Evolutionary conservation across 192 early-diverging fungal genomes (phyloP), one percentile per base, ranked within the genome.

Genomic region (Backusella luteola): DNA sequence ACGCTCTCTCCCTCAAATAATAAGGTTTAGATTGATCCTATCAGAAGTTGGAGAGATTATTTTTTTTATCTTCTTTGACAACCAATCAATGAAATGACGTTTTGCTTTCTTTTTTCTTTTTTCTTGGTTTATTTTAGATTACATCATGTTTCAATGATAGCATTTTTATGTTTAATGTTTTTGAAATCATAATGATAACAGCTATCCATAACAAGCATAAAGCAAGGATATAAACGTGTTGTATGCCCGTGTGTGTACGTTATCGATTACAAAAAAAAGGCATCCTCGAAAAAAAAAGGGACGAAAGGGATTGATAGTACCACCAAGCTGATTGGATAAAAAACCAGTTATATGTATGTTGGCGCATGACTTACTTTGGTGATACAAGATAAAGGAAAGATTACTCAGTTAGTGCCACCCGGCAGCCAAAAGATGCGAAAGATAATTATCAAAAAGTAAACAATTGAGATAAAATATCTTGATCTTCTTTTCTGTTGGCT

Each of bases 381-480:
- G 8, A 3, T 29, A 63, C 56, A 63, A 63, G 56, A 63, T 63
- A 63, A 63, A 63, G 56, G 26, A 63, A 32, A 63, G 56, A 63
- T 63, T 63, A 63, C 23, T 29, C 23, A 63, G 56, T 63, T 63
- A 29, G 56, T 63, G 56, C 6, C 56, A 63, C 56, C 56, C 56
- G 56, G 26, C 26, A 12, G 26, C 9, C 14, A 59, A 32, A 59
- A 59, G 56, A 59, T 59, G 56, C 11, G 9, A 59, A 59, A 59
- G 56, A 59, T 59, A 59, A 59, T 59, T 63, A 63, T 63, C 56
- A 63, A 26, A 63, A 63, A 63, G 23, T 63, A 63, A 63, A 63
- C 56, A 63, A 63, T 6, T 56, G 53, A 56, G 53, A 56, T 56
- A 21, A 56, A 56, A 56, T 9, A 56, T 21, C 21, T 56, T 21